Conservation (phyloP, 1,284 basidiomycete genomes). For the Boletus sp. region DNA sequence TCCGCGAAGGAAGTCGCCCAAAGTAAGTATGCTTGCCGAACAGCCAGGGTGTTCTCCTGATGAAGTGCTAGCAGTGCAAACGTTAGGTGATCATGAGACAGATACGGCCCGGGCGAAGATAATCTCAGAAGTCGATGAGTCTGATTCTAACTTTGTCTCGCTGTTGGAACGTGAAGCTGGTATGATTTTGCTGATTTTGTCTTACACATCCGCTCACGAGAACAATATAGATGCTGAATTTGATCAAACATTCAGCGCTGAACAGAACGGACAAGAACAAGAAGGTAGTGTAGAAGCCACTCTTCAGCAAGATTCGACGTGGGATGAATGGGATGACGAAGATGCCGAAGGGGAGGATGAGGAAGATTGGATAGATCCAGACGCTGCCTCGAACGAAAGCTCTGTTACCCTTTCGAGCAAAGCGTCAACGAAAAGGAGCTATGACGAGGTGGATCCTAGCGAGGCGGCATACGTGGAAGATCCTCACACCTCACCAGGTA, state of each 20-base stretch:
- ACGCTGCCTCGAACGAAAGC: conserved; percentile 36
- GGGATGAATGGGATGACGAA: conserved; percentile 37
- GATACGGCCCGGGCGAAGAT: conserved; percentile 3
- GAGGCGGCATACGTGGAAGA: conserved; percentile 32
- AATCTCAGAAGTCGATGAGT: conserved; percentile 22
- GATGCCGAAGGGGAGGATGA: conserved; percentile 43
- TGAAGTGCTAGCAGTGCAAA: conserved; percentile 1
- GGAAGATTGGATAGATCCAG: conserved; percentile 35
- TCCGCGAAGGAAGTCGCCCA: conserved; percentile 1
- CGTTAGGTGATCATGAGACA: conserved; percentile 14
- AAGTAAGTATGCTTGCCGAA: conserved; percentile 10
- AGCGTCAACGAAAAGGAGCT: conserved; percentile 42
- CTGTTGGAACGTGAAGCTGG: conserved; percentile 29
- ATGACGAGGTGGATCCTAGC: conserved; percentile 45
- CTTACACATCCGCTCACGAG: conserved; percentile 5
- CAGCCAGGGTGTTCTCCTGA: conserved; percentile 3
- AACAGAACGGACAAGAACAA: conserved; percentile 19
- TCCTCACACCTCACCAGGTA: conserved; percentile 46
- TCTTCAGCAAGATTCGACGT: conserved; percentile 26
- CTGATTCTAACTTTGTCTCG: conserved; percentile 27
- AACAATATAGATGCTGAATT: conserved; percentile 24
- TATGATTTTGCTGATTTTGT: conserved; percentile 6
- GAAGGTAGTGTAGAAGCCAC: conserved; percentile 17
- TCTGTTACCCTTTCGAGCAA: conserved; percentile 47
- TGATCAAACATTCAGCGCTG: conserved; percentile 21